These are phyloP conservation scores for Leavenworthia alabamica DNA, from an alignment of 345 rosid species.

Conservation along the genomic window DNA sequence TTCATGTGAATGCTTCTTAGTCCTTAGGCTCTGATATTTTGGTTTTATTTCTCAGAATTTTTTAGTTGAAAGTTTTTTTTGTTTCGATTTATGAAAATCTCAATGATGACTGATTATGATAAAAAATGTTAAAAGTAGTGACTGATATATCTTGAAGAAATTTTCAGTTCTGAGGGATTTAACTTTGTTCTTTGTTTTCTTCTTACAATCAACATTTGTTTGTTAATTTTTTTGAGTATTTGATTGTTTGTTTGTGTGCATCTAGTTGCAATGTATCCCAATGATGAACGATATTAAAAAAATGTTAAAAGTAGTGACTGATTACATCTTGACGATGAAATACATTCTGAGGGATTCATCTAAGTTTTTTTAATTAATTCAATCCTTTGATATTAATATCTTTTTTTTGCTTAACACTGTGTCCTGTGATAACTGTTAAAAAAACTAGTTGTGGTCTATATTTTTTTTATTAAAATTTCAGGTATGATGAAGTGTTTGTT, in stretches of 20 bases:
- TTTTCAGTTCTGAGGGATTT: not conserved
- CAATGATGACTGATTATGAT: slow-evolving; percentile 10
- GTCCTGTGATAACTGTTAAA: not conserved
- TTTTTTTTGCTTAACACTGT: not conserved
- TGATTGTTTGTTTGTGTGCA: not conserved
- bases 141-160: not conserved
- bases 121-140: not conserved
- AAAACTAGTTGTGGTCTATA: not conserved
- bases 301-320: not conserved
- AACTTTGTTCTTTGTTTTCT: not conserved
- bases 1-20: not conserved
- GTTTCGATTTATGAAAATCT: not conserved
- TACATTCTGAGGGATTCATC: not conserved
- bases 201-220: not conserved
- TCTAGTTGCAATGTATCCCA: not conserved
- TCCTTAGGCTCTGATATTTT: not conserved
- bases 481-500: not conserved
- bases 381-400: not conserved
- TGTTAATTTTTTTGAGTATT: not conserved
- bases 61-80: not conserved
- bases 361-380: not conserved
- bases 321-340: not conserved
- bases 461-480: not conserved
- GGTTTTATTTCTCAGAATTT: not conserved
- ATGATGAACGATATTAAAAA: not conserved